These are phyloP conservation scores for Neurospora sp. DNA, from an alignment of 495 filamentous ascomycete species.

Conservation along the genomic window DNA sequence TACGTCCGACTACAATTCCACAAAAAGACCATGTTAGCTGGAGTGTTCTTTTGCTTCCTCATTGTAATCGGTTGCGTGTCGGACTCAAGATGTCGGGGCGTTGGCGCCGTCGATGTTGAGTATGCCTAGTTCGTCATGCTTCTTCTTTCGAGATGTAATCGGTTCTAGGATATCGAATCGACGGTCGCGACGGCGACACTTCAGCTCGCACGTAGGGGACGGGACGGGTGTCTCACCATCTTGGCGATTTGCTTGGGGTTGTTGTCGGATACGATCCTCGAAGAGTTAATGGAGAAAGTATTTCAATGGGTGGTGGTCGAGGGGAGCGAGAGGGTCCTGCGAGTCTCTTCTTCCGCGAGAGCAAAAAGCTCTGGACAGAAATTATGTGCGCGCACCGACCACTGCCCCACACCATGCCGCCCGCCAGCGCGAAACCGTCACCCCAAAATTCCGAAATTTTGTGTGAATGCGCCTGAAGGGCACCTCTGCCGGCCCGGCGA, in stretches of 20 bases:
- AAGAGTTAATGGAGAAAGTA: slow-evolving; percentile 28
- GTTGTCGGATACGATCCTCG: slow-evolving; percentile 45
- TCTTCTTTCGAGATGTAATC: background rate
- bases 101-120: background rate
- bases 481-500: background rate
- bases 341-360: background rate
- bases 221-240: slow-evolving; percentile 37
- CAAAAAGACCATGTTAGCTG: slow-evolving; percentile 15
- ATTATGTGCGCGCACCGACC: slow-evolving; percentile 18
- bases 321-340: background rate
- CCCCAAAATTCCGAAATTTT: slow-evolving; percentile 10
- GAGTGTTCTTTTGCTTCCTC: slow-evolving; percentile 1
- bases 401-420: slow-evolving; percentile 8
- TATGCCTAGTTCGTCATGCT: background rate
- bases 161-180: background rate
- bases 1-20: slow-evolving; percentile 44
- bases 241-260: slow-evolving; percentile 32
- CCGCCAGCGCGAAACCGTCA: background rate
- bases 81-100: background rate
- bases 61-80: background rate
- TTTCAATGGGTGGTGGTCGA: background rate
- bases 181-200: background rate
- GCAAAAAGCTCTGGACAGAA: slow-evolving; percentile 10
- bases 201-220: background rate
- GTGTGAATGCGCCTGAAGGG: slow-evolving; percentile 6